A percentile compares a stretch with the other conserved stretches of the same genome.
phyloP scores from a whole-genome alignment of 805 yeast genomes.

The Suhomyces sp. region DNA sequence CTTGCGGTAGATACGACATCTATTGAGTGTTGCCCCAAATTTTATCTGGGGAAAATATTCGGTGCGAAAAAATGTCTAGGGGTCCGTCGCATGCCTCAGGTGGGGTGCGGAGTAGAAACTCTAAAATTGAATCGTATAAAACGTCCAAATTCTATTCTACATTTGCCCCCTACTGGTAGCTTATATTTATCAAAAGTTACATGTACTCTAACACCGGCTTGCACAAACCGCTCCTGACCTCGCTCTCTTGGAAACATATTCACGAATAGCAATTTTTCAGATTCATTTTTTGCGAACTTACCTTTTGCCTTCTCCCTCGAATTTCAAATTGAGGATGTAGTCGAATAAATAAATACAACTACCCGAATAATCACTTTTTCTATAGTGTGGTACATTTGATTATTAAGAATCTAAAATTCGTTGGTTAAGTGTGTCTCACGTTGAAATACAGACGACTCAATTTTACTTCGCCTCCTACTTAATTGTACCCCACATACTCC shows the following conservation, averaged over 20 bases:
- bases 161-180: not conserved
- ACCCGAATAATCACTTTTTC: not conserved
- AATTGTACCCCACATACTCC: not conserved
- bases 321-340: not conserved
- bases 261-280: not conserved
- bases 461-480: not conserved
- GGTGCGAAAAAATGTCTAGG: not conserved
- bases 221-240: not conserved
- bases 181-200: not conserved
- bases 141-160: not conserved
- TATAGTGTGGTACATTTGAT: not conserved
- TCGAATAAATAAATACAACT: not conserved
- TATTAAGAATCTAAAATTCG: not conserved
- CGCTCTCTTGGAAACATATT: not conserved
- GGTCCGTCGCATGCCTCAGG: not conserved
- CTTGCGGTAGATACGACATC: not conserved
- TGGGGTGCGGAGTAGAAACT: not conserved
- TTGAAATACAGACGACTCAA: not conserved
- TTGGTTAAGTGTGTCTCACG: not conserved
- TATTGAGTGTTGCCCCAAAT: not conserved
- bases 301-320: not conserved
- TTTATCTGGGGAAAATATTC: not conserved
- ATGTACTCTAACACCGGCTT: not conserved
- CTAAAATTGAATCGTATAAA: not conserved
- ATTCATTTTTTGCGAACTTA: not conserved